Conservation (phyloP, 495 filamentous ascomycete genomes). For the Xylaria intraflava region DNA sequence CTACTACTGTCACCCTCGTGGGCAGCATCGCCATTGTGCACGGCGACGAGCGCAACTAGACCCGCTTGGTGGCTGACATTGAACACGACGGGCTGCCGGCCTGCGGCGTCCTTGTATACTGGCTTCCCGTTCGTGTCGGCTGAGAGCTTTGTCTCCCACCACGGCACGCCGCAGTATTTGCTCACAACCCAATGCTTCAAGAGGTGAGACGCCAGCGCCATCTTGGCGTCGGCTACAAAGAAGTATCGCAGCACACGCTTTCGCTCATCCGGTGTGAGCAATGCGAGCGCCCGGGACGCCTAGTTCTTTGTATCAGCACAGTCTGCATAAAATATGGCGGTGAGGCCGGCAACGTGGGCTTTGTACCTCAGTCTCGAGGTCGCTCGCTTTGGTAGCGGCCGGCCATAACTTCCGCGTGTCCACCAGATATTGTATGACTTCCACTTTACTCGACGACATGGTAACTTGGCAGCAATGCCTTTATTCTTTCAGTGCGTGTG, state of each 20-base stretch:
- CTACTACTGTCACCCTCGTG: conserved; percentile 12
- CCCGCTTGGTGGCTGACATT: conserved; percentile 87
- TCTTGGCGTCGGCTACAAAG: conserved; percentile 58
- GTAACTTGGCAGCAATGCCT: conserved; percentile 1
- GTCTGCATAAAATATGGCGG: neutral
- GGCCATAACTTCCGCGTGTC: conserved; percentile 42
- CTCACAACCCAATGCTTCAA: conserved; percentile 72
- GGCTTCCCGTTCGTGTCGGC: conserved; percentile 61
- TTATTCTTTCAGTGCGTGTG: neutral
- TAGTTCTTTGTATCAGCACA: conserved; percentile 19
- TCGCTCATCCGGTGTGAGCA: conserved; percentile 50
- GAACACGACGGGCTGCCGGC: conserved; percentile 54
- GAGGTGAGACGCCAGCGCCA: conserved; percentile 66
- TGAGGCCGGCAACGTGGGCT: conserved; percentile 3
- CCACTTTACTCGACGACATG: conserved; percentile 19
- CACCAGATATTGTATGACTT: conserved; percentile 41
- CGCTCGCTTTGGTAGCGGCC: conserved; percentile 30
- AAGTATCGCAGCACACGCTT: conserved; percentile 48
- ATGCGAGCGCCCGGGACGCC: conserved; percentile 49
- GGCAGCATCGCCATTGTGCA: conserved; percentile 26
- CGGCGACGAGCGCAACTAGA: conserved; percentile 54
- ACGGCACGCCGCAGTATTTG: conserved; percentile 56
- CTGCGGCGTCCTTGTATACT: conserved; percentile 30
- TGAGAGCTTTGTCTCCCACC: conserved; percentile 55
- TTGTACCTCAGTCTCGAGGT: conserved; percentile 36